Evolutionary conservation across 179 eudicot genomes (phyloP).

Genomic region (Spergularia azorica): DNA sequence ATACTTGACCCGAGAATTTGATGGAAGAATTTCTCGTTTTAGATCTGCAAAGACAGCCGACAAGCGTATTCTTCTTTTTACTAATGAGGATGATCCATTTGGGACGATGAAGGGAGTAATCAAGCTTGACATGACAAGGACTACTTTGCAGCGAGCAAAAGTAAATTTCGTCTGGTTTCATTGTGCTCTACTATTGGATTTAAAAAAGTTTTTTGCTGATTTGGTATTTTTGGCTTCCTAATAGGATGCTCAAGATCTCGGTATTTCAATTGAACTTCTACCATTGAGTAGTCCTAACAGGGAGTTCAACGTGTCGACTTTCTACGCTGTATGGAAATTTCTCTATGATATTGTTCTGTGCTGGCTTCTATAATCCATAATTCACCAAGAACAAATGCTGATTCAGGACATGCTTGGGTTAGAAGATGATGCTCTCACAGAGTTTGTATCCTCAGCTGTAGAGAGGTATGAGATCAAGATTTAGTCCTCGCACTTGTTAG

Average conservation of each 20-base stretch:
- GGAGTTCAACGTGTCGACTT: constrained; percentile 71
- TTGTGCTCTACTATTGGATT: neutral
- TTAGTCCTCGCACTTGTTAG: neutral
- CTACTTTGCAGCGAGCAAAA: constrained; percentile 94
- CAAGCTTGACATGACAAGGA: constrained; percentile 87
- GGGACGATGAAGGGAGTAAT: constrained; percentile 76
- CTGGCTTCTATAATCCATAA: constrained; percentile 13
- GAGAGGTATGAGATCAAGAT: constrained; percentile 54
- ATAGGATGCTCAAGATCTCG: constrained; percentile 99
- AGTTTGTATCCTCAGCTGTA: constrained; percentile 63
- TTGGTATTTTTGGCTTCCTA: constrained; percentile 19
- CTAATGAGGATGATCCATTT: constrained; percentile 98
- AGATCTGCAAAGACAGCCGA: constrained; percentile 89
- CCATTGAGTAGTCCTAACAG: constrained; percentile 66
- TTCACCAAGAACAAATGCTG: constrained; percentile 14
- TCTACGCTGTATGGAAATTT: constrained; percentile 71
- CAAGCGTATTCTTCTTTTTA: constrained; percentile 78
- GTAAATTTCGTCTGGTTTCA: constrained; percentile 37
- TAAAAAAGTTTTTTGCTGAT: neutral
- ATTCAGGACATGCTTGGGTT: constrained; percentile 85
- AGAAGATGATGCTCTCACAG: constrained; percentile 70
- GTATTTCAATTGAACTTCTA: constrained; percentile 86
- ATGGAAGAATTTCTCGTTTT: constrained; percentile 20
- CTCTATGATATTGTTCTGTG: constrained; percentile 17
- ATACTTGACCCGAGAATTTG: constrained; percentile 12